Base-by-base conservation (phyloP, 1,139 yeast genomes). In the Pichia sp. region DNA sequence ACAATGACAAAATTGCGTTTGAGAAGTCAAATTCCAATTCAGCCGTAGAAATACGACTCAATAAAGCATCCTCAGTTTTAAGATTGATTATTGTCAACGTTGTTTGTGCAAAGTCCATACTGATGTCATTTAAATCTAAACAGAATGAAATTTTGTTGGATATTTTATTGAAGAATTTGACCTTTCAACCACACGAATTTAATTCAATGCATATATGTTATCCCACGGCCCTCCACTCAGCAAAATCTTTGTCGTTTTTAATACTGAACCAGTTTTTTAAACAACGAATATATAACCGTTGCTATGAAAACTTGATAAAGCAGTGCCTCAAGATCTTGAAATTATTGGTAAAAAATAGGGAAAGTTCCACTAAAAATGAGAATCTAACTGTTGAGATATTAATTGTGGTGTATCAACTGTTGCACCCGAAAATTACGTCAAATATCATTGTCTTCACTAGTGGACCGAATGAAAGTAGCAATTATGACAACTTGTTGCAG, bases 21-120 rank as follows among this genome's bases (percentile, higher is more conserved):
- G 47, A 56, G 34, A 65, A 64, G 58, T 52, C 55, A 56, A 54
- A 52, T 58, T 50, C 46, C 4, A 58, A 47, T 41, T 16, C 49
- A 3, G 55, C 71, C 2, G 64, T 65, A 6, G 75, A 71, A 41
- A 52, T 61, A 8, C 60, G 84, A 39, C 56, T 79, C 26, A 58
- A 69, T 3, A 60, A 62, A 28, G 71, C 73, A 0, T 66, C 79
- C 0, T 65, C 65, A 36, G 55, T 67, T 5, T 52, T 77, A 5
- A 57, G 68, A 42, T 56, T 60, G 23, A 40, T 75, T 3, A 52
- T 71, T 2, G 60, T 60, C 27, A 64, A 53, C 33, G 47, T 56
- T 3, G 44, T 58, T 2, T 48, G 52, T 2, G 29, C 34, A 6
- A 46, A 51, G 4, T 41, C 38, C 10, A 31, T 31, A 29, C 37